Conservation (phyloP, 345 rosid species). For the Camelina sativa region DNA sequence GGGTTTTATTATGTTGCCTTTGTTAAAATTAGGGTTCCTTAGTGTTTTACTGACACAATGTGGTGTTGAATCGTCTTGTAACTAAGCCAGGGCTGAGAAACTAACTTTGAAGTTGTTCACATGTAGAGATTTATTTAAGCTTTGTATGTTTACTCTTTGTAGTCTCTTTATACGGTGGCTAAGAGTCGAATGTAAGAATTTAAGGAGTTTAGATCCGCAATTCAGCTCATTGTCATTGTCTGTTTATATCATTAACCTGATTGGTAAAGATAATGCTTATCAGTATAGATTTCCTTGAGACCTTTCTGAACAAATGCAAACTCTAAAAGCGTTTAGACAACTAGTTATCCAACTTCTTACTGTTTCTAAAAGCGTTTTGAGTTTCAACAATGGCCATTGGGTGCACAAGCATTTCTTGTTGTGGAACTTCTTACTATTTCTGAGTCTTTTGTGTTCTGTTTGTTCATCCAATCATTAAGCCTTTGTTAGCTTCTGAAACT, state of each 20-base stretch:
- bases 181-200: not conserved
- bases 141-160: not conserved
- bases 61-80: not conserved
- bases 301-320: not conserved
- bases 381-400: not conserved
- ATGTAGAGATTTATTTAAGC: too few relatives aligned
- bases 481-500: not conserved
- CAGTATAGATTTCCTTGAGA: not conserved
- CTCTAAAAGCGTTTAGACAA: not conserved
- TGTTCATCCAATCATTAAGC: not conserved
- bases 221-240: not conserved
- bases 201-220: not conserved
- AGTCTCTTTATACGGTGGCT: not conserved
- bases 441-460: conserved; percentile 2
- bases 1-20: not conserved
- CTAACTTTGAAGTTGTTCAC: conserved; percentile 3
- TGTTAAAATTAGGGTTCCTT: conserved; percentile 28
- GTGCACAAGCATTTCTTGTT: conserved; percentile 11
- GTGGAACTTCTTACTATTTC: not conserved
- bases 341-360: not conserved
- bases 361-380: not conserved
- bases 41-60: conserved; percentile 4
- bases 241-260: not conserved
- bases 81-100: not conserved
- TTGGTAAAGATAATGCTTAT: not conserved